These are phyloP conservation scores for Trichaptum fuscoviolaceum DNA, from an alignment of 768 basidiomycete genomes.

Conservation along the genomic window DNA sequence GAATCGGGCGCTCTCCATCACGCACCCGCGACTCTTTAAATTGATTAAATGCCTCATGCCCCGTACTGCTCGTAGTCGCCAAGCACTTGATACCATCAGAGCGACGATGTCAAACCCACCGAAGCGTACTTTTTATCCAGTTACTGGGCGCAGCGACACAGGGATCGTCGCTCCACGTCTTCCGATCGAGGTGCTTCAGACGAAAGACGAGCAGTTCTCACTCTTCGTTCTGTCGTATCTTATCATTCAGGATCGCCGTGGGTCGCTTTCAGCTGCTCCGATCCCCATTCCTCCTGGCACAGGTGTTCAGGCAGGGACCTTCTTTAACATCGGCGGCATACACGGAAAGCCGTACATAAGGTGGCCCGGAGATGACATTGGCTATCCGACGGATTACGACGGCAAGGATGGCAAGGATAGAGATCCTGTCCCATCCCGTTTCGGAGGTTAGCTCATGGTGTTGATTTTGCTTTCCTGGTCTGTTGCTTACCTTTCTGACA, in stretches of 20 bases:
- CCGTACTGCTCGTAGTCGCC: background rate
- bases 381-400: slow-evolving; percentile 18
- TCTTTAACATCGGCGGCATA: slow-evolving; percentile 44
- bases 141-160: slow-evolving; percentile 8
- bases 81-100: background rate
- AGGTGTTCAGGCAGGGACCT: slow-evolving; percentile 29
- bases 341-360: slow-evolving; percentile 43
- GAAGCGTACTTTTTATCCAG: background rate
- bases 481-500: background rate
- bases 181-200: slow-evolving; percentile 40
- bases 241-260: background rate
- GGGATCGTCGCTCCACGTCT: slow-evolving; percentile 29
- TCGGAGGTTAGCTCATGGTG: background rate
- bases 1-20: background rate
- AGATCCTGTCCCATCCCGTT: background rate
- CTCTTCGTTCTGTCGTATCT: slow-evolving; percentile 22
- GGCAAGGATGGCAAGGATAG: slow-evolving; percentile 29
- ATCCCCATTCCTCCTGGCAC: slow-evolving; percentile 27
- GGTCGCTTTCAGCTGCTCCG: background rate
- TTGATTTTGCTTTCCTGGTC: background rate
- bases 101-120: background rate
- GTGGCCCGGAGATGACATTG: slow-evolving; percentile 37
- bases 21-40: background rate
- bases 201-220: slow-evolving; percentile 40
- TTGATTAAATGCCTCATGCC: background rate